phyloP scores from a whole-genome alignment of 2,329 filamentous ascomycete genomes.

The Trichoderma semiorbis region DNA sequence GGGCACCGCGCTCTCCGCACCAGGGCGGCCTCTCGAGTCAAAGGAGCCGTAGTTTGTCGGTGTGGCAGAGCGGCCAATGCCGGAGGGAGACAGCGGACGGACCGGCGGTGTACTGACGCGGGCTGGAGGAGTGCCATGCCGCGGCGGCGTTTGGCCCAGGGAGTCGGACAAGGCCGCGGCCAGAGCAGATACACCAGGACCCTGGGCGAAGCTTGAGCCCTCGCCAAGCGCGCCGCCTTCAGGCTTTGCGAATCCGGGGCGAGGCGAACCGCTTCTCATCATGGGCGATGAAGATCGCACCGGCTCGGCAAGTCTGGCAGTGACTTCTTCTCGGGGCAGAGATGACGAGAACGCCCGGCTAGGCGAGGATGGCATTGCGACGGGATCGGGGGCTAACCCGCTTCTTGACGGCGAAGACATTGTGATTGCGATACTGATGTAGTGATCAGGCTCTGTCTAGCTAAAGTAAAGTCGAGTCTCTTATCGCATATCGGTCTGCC shows the following conservation, averaged over 20 bases:
- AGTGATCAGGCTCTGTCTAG: neutral
- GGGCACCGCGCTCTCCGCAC: conserved; percentile 48
- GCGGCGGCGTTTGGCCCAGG: conserved; percentile 65
- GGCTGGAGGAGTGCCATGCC: conserved; percentile 63
- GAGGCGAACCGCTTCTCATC: conserved; percentile 36
- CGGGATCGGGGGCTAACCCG: conserved; percentile 32
- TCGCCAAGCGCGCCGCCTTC: conserved; percentile 59
- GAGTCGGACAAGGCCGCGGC: conserved; percentile 81
- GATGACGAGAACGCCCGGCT: conserved; percentile 48
- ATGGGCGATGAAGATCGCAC: conserved; percentile 43
- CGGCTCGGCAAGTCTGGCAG: conserved; percentile 59
- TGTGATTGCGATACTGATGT: neutral
- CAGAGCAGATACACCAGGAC: conserved; percentile 81
- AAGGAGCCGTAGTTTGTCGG: conserved; percentile 83
- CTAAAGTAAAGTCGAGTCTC: neutral
- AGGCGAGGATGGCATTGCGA: conserved; percentile 45
- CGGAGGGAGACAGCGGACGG: conserved; percentile 34
- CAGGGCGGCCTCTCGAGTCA: conserved; percentile 61
- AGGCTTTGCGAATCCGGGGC: conserved; percentile 24
- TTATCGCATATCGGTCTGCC: conserved; percentile 12
- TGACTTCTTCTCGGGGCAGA: conserved; percentile 56
- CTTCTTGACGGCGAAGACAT: conserved; percentile 39
- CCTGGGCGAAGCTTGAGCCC: conserved; percentile 61
- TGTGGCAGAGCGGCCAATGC: conserved; percentile 45
- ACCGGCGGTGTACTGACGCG: conserved; percentile 56